phyloP scores from a whole-genome alignment of 805 yeast genomes.

The Saturnispora ahearnii region DNA sequence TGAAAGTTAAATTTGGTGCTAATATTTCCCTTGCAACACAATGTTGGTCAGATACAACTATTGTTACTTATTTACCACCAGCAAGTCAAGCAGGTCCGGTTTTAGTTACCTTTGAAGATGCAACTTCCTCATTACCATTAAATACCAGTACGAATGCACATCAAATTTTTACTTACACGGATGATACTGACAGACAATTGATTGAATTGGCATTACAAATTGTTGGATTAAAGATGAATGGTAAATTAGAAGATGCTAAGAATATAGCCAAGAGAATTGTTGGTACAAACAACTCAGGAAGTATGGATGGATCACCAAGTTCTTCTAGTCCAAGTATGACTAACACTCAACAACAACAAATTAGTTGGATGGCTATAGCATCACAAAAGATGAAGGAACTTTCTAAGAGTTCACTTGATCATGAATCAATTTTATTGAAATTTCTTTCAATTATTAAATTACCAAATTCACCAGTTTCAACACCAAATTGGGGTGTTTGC shows the following conservation, averaged over 20 bases:
- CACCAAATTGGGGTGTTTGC: constrained; percentile 73
- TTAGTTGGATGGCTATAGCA: constrained; percentile 44
- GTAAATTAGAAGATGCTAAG: constrained; percentile 87
- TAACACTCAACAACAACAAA: constrained; percentile 13
- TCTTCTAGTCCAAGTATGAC: constrained; percentile 11
- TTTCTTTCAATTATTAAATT: constrained; percentile 52
- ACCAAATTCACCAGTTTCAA: constrained; percentile 49
- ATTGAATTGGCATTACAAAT: constrained; percentile 93
- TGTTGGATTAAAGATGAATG: constrained; percentile 95
- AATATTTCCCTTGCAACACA: constrained; percentile 75
- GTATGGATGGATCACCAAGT: constrained; percentile 2
- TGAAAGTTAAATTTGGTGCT: constrained; percentile 80
- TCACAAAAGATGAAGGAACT: constrained; percentile 41
- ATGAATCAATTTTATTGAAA: constrained; percentile 41
- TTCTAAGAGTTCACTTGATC: constrained; percentile 34
- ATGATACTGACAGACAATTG: constrained; percentile 90
- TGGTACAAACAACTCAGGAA: constrained; percentile 38
- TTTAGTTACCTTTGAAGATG: constrained; percentile 60
- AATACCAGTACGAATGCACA: constrained; percentile 23
- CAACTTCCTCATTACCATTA: constrained; percentile 8
- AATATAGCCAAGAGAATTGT: constrained; percentile 89
- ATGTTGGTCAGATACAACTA: constrained; percentile 93
- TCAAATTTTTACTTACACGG: constrained; percentile 81
- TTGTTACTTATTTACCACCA: constrained; percentile 91
- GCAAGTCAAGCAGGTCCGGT: constrained; percentile 87